These are phyloP conservation scores for Alternaria panax DNA, from an alignment of 2,329 filamentous ascomycete genomes.

Conservation along the genomic window DNA sequence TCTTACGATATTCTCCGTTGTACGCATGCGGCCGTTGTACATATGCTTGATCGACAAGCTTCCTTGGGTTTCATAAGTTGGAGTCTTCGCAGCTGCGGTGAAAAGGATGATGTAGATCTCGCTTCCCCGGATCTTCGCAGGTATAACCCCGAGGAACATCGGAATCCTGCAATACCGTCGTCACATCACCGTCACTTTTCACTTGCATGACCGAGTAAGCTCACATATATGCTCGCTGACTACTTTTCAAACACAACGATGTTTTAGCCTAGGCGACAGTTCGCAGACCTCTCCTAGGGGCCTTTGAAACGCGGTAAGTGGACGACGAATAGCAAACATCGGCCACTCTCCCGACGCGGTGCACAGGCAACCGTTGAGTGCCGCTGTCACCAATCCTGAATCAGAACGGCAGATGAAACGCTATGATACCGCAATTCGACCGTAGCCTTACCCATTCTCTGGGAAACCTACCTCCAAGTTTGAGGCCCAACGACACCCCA, in stretches of 20 bases:
- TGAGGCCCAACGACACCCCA: conserved; percentile 3
- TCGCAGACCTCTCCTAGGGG: not conserved
- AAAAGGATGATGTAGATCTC: not conserved
- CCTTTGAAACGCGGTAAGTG: not conserved
- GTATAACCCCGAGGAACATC: not conserved
- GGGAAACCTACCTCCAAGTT: not conserved
- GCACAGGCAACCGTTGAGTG: not conserved
- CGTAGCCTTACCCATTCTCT: not conserved
- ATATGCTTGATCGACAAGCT: conserved; percentile 1
- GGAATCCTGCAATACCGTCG: not conserved
- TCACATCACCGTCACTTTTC: not conserved
- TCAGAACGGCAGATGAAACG: not conserved
- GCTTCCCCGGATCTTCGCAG: conserved; percentile 3
- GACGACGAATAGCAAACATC: not conserved
- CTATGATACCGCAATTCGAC: not conserved
- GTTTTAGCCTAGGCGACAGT: not conserved
- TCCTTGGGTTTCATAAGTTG: not conserved
- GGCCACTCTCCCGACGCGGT: not conserved
- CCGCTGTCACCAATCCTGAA: not conserved
- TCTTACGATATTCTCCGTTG: conserved; percentile 1
- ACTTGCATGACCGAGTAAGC: not conserved
- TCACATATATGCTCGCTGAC: not conserved
- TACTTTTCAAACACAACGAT: not conserved
- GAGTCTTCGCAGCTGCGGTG: not conserved
- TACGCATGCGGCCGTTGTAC: not conserved